Percentiles rank a stretch among this genome's conserved stretches.
Conservation (phyloP, 495 filamentous ascomycete genomes). For the Podospora pseudocomata region DNA sequence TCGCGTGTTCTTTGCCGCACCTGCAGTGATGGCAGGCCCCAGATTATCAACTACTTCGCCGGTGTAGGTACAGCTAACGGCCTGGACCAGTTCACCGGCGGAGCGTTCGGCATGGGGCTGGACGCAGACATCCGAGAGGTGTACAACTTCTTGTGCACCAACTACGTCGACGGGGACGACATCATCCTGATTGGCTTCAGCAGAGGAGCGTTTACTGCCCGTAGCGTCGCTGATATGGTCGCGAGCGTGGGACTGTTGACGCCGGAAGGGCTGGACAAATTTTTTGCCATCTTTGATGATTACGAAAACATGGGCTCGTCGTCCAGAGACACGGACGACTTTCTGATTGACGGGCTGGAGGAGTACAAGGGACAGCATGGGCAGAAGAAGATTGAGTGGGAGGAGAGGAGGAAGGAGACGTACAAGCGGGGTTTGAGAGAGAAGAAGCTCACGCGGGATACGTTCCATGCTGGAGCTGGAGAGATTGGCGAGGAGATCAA, state of each 20-base stretch:
- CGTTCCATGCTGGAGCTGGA: slow-evolving; percentile 23
- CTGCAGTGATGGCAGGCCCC: slow-evolving; percentile 33
- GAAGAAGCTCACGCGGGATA: slow-evolving; percentile 29
- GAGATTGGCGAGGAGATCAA: slow-evolving; percentile 34
- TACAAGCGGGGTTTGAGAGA: slow-evolving; percentile 30
- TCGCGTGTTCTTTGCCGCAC: slow-evolving; percentile 33
- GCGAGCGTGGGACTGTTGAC: slow-evolving; percentile 58
- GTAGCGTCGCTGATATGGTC: slow-evolving; percentile 59
- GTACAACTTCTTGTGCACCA: slow-evolving; percentile 62
- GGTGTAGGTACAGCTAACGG: slow-evolving; percentile 45
- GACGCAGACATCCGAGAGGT: slow-evolving; percentile 54
- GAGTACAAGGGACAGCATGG: slow-evolving; percentile 25
- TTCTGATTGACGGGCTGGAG: slow-evolving; percentile 17
- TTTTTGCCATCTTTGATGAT: slow-evolving; percentile 59
- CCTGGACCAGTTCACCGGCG: slow-evolving; percentile 47
- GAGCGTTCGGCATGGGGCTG: slow-evolving; percentile 45
- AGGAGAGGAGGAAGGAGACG: slow-evolving; percentile 20
- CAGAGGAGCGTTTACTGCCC: slow-evolving; percentile 65
- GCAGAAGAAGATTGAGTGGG: slow-evolving; percentile 31
- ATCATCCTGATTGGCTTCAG: slow-evolving; percentile 69
- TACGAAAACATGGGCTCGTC: slow-evolving; percentile 34
- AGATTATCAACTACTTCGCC: slow-evolving; percentile 45
- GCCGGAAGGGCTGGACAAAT: slow-evolving; percentile 54
- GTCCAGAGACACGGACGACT: slow-evolving; percentile 21
- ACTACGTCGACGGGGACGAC: slow-evolving; percentile 60